Conservation (phyloP, 306 rosid species). For the Hippophae tibetana region DNA sequence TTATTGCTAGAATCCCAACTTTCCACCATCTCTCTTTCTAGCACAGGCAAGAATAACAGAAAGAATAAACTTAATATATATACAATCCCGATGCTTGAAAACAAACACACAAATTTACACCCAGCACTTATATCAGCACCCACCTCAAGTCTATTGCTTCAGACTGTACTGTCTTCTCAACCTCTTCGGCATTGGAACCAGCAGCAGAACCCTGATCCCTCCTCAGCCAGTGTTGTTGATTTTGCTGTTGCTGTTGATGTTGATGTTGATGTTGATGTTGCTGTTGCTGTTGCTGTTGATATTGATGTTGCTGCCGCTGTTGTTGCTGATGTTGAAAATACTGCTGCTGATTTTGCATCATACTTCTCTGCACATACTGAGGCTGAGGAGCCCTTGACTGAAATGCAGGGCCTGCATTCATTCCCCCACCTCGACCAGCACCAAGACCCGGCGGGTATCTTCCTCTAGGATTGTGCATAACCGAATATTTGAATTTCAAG, state of each 20-base stretch:
- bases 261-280: conserved; percentile 35
- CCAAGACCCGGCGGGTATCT: conserved; percentile 92
- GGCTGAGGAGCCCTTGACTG: conserved; percentile 65
- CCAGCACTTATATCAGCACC: background rate
- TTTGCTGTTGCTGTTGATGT: conserved; percentile 26
- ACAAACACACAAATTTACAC: too few species aligned
- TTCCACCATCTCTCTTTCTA: too few species aligned
- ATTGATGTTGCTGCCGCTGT: conserved; percentile 31
- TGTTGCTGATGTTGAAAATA: conserved; percentile 38
- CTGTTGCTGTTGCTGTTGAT: conserved; percentile 21
- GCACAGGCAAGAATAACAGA: too few species aligned
- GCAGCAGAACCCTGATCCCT: conserved; percentile 49
- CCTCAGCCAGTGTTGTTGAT: conserved; percentile 70
- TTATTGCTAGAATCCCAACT: too few species aligned
- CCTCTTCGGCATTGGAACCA: conserved; percentile 61
- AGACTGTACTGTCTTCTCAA: conserved; percentile 90
- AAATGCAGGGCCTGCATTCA: conserved; percentile 50
- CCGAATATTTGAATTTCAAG: too few species aligned
- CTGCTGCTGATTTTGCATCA: conserved; percentile 41
- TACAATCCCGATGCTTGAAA: too few species aligned
- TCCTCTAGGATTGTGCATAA: conserved; percentile 28
- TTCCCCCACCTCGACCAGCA: conserved; percentile 61
- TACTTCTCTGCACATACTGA: conserved; percentile 46
- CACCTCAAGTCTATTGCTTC: conserved; percentile 78
- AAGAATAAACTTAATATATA: too few species aligned